A percentile compares a stretch with the other conserved stretches of the same genome.
Conservation (phyloP, 164 flowering plant genomes). For the Cinnamomum chago region DNA sequence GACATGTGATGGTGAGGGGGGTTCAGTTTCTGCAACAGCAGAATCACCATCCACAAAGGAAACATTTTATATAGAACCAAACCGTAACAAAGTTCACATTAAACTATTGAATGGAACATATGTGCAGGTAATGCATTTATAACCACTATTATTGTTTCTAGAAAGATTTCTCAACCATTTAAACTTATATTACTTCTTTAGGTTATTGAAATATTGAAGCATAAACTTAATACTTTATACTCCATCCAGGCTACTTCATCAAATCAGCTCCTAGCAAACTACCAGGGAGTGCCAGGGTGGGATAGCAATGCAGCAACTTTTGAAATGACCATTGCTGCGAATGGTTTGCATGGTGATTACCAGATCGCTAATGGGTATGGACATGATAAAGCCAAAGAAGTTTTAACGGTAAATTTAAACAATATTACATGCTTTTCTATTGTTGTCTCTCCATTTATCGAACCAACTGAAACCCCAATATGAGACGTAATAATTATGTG, state of each 20-base stretch:
- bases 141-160: background rate
- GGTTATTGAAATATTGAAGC: conserved; percentile 4
- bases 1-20: conserved; percentile 51
- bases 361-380: conserved; percentile 94
- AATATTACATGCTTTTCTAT: background rate
- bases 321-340: conserved; percentile 64
- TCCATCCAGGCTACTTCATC: conserved; percentile 45
- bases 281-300: conserved; percentile 79
- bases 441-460: background rate
- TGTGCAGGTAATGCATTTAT: conserved; percentile 50
- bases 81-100: conserved; percentile 53
- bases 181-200: background rate
- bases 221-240: conserved; percentile 9
- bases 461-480: background rate
- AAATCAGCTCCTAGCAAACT: conserved; percentile 70
- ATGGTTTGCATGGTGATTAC: conserved; percentile 80
- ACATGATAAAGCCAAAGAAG: conserved; percentile 47
- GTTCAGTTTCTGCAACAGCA: conserved; percentile 46
- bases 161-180: conserved; percentile 6
- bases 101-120: conserved; percentile 54
- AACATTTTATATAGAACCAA: conserved; percentile 66
- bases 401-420: conserved; percentile 45
- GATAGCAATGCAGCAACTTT: conserved; percentile 83
- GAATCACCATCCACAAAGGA: conserved; percentile 43
- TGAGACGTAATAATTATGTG: background rate